These are phyloP conservation scores for Ogataea philodendri DNA, from an alignment of 805 yeast genomes.

Conservation along the genomic window DNA sequence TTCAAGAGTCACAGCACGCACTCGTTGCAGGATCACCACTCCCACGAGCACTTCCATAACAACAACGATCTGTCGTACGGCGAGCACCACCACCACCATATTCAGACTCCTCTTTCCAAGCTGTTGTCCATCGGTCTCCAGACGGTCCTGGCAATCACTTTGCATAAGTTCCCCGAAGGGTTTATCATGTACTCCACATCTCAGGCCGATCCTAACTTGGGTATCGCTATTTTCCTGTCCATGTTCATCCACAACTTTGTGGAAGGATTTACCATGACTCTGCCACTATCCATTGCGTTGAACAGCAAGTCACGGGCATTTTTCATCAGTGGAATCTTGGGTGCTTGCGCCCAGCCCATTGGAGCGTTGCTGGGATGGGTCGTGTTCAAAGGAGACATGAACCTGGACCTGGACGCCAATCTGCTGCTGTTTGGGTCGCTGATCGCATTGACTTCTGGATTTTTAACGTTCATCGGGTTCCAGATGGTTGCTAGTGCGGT, in stretches of 20 bases:
- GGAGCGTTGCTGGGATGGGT: constrained; percentile 76
- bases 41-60: constrained; percentile 16
- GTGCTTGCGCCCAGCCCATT: constrained; percentile 83
- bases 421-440: constrained; percentile 57
- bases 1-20: background rate
- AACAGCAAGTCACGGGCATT: constrained; percentile 61
- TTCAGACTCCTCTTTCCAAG: constrained; percentile 72
- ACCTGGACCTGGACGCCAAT: constrained; percentile 36
- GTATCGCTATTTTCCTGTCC: constrained; percentile 79
- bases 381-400: constrained; percentile 40
- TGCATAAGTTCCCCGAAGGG: constrained; percentile 96
- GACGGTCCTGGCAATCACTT: constrained; percentile 79
- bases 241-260: constrained; percentile 86
- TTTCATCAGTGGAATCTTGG: constrained; percentile 61
- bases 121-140: constrained; percentile 87
- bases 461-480: constrained; percentile 72
- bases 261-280: constrained; percentile 92
- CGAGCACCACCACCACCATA: constrained; percentile 70
- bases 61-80: constrained; percentile 16
- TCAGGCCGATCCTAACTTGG: constrained; percentile 62
- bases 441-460: constrained; percentile 78
- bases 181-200: constrained; percentile 82
- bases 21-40: constrained; percentile 3
- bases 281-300: constrained; percentile 82
- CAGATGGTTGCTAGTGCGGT: constrained; percentile 86